phyloP scores from a whole-genome alignment of 1,284 basidiomycete species.

The Cryptococcus sp. region DNA sequence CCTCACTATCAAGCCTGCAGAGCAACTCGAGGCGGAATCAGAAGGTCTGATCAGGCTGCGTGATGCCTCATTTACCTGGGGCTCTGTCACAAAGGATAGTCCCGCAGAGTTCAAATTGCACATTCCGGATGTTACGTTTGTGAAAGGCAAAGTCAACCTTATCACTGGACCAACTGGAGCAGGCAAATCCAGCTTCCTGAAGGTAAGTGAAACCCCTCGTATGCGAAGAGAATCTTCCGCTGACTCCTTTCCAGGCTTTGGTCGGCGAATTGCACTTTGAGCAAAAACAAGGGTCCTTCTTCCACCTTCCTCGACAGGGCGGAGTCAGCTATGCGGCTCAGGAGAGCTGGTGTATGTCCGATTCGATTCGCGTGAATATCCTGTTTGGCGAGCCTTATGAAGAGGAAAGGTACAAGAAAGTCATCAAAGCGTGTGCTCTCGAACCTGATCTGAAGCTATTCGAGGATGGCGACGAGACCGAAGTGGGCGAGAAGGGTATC shows the following conservation, averaged over 20 bases:
- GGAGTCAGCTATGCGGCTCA: conserved; percentile 75
- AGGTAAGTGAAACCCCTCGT: conserved; percentile 23
- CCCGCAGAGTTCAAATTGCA: conserved; percentile 57
- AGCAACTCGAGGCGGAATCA: conserved; percentile 38
- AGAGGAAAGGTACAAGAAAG: conserved; percentile 59
- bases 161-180: conserved; percentile 63
- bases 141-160: conserved; percentile 62
- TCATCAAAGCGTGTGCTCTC: conserved; percentile 66
- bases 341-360: conserved; percentile 65
- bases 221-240: not conserved
- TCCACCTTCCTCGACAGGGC: conserved; percentile 65
- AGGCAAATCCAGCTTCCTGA: conserved; percentile 52
- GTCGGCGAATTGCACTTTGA: conserved; percentile 57
- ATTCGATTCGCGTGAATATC: conserved; percentile 62
- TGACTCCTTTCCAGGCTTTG: conserved; percentile 52
- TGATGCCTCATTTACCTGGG: conserved; percentile 50
- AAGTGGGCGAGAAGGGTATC: conserved; percentile 57
- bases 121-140: conserved; percentile 62
- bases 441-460: conserved; percentile 66
- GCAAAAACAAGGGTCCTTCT: conserved; percentile 62
- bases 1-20: conserved; percentile 23
- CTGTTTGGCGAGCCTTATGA: conserved; percentile 60
- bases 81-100: conserved; percentile 28
- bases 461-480: conserved; percentile 71
- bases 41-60: conserved; percentile 43